Evolutionary conservation across 1,139 yeast species (phyloP).

Genomic region (Scheffersomyces titani): DNA sequence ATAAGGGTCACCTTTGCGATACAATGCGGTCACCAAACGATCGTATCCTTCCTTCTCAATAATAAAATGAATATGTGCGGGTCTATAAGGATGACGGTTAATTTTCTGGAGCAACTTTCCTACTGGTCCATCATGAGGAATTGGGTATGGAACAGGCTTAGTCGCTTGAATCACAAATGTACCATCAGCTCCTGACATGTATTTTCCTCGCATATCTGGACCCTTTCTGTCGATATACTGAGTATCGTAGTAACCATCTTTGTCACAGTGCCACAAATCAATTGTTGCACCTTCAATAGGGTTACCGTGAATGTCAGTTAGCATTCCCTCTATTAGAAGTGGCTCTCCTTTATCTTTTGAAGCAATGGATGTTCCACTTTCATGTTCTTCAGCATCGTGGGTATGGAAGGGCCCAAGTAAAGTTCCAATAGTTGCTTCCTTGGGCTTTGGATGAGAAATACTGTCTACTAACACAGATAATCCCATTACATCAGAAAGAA

Average conservation of each 20-base stretch:
- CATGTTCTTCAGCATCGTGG: constrained; percentile 28
- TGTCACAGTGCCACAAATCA: constrained; percentile 41
- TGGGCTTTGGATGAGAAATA: constrained; percentile 32
- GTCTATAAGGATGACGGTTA: constrained; percentile 38
- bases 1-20: constrained; percentile 29
- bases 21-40: constrained; percentile 30
- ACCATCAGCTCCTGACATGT: constrained; percentile 27
- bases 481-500: constrained; percentile 31
- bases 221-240: constrained; percentile 17
- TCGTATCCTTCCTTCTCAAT: constrained; percentile 29
- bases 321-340: constrained; percentile 19
- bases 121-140: constrained; percentile 43
- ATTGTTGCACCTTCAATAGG: constrained; percentile 29
- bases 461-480: constrained; percentile 32
- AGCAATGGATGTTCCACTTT: constrained; percentile 25
- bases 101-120: constrained; percentile 29
- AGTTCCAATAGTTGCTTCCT: constrained; percentile 30
- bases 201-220: constrained; percentile 28
- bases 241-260: constrained; percentile 38
- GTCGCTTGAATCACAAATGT: constrained; percentile 27
- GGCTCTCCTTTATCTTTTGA: constrained; percentile 33
- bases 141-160: constrained; percentile 37
- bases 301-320: constrained; percentile 25
- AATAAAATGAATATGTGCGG: constrained; percentile 34
- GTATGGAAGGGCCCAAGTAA: constrained; percentile 36